phyloP scores from a whole-genome alignment of 2,329 filamentous ascomycete species.

The Exophiala mesophila region DNA sequence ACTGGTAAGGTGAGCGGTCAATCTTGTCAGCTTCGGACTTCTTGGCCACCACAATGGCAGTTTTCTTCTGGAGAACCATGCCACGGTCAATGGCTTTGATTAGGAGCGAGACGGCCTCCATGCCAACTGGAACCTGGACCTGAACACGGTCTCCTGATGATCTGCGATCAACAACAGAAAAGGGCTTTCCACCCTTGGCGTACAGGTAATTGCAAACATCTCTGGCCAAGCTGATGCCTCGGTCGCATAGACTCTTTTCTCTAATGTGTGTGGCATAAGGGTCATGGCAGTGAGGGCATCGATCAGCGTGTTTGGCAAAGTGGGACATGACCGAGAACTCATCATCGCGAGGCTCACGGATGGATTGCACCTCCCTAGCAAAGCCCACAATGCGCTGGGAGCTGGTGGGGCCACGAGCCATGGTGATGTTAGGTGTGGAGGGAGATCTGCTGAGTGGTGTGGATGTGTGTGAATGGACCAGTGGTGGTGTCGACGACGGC shows the following conservation, averaged over 20 bases:
- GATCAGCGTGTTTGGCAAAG: conserved; percentile 33
- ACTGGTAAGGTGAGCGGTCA: conserved; percentile 7
- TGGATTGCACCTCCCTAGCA: conserved; percentile 22
- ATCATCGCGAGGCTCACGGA: conserved; percentile 29
- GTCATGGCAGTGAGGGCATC: conserved; percentile 31
- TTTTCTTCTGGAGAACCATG: conserved; percentile 25
- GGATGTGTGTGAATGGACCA: conserved; percentile 21
- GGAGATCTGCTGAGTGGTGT: conserved; percentile 15
- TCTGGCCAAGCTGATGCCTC: conserved; percentile 31
- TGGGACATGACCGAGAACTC: conserved; percentile 34
- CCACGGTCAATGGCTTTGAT: conserved; percentile 42
- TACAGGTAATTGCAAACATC: conserved; percentile 36
- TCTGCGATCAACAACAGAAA: conserved; percentile 41
- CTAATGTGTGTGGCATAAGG: conserved; percentile 29
- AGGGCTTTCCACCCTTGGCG: conserved; percentile 34
- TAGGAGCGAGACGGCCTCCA: conserved; percentile 33
- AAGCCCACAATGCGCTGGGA: conserved; percentile 24
- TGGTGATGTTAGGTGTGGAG: conserved; percentile 14
- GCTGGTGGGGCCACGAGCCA: conserved; percentile 15
- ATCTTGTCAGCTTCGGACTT: conserved; percentile 1
- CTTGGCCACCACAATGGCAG: conserved; percentile 6
- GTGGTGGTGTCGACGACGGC: conserved; percentile 14
- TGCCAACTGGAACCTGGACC: conserved; percentile 40
- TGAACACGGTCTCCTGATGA: conserved; percentile 32
- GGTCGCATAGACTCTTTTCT: conserved; percentile 32